Evolutionary conservation across 2,329 filamentous ascomycete genomes (phyloP).

Genomic region (Penicillium sp.): DNA sequence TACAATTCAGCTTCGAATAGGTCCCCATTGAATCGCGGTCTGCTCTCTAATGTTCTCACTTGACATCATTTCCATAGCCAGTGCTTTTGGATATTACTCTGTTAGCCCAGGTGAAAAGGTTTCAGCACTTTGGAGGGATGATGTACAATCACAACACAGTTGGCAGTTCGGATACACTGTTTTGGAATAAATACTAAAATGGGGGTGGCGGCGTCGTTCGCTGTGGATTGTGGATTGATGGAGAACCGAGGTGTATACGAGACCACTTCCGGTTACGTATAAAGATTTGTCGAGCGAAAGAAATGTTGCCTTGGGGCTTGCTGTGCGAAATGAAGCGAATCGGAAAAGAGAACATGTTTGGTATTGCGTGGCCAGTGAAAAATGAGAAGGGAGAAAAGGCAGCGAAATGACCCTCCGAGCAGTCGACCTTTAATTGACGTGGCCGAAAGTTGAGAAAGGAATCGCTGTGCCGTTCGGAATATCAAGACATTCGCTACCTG

Average conservation of each 20-base stretch:
- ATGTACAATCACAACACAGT: conserved; percentile 6
- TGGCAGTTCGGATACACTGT: conserved; percentile 1
- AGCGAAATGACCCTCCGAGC: no score
- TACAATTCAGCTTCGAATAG: background rate
- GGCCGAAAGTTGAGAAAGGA: no score
- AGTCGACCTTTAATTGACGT: no score
- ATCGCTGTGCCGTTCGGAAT: no score
- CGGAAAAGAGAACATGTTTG: conserved; percentile 1
- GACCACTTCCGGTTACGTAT: conserved; percentile 2
- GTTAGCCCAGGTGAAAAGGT: conserved; percentile 1
- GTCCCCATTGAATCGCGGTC: background rate
- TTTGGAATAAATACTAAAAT: background rate
- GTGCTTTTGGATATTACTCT: conserved; percentile 1
- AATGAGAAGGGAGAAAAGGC: no score
- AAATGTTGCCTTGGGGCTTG: conserved; percentile 2
- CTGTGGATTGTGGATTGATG: conserved; percentile 4
- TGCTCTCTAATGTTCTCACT: background rate
- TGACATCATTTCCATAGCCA: background rate
- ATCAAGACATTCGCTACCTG: no score
- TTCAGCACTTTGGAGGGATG: conserved; percentile 1
- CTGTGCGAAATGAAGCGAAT: background rate
- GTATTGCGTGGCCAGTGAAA: conserved; percentile 1
- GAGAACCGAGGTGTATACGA: background rate
- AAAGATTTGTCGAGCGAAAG: conserved; percentile 3
- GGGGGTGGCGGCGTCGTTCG: background rate